Base-by-base conservation (phyloP, 2,329 filamentous ascomycete species). In the Cytospora leucostoma region DNA sequence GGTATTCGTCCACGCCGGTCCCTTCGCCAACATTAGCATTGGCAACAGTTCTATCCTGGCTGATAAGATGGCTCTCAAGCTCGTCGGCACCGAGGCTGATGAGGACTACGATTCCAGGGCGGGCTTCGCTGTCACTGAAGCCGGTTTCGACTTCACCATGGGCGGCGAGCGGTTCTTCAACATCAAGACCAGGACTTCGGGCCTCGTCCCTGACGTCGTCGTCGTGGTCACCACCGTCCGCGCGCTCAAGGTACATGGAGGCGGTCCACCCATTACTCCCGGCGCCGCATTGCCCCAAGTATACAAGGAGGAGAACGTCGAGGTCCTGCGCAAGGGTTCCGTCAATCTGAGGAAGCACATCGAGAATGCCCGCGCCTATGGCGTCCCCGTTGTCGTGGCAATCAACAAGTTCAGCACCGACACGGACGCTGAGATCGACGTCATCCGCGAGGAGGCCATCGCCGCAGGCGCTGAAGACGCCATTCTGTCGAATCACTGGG, bases 141-240 rank as follows among this genome's bases (percentile, higher is more conserved):
- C 95, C 59, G 95, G 95, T 11, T 99, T 99, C 76, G 95, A 99
- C 78, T 99, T 99, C 80, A 98, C 95, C 71, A 99, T 99, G 95
- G 95, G 95, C 68, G 95, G 95, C 67, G 95, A 99, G 84, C 90
- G 95, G 59, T 99, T 99, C 84, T 98, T 99, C 87, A 98, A 99
- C 82, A 98, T 99, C 83, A 99, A 99, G 84, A 98, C 95, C 80
- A 90, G 95, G 65, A 91, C 93, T 11, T 97, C 94, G 7, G 94
- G 94, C 32, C 88, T 99, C 53, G 87, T 92, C 2, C 95, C 95
- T 2, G 95, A 99, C 72, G 92, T 93, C 1, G 93, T 97, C 7
- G 92, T 99, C 52, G 88, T 99, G 64, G 95, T 99, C 44, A 94
- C 95, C 32, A 99, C 95, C 2, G 91, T 99, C 53, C 90, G 95